A percentile compares a stretch with the other conserved stretches of the same genome.
Evolutionary conservation across 257 asterid species (phyloP).

Genomic region (Fraxinus cuspidata): DNA sequence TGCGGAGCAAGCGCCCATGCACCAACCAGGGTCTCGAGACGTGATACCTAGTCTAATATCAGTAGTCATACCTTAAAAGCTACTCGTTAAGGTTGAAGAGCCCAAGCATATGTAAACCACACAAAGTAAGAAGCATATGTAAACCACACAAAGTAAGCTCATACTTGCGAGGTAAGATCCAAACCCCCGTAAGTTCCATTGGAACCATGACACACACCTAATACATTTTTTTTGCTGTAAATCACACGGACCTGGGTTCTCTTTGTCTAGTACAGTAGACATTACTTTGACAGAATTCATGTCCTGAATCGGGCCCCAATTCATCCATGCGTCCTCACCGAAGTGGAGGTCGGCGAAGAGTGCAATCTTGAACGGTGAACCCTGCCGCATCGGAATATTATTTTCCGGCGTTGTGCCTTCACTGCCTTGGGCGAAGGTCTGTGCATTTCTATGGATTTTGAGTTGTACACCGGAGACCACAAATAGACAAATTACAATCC

Average conservation of each 20-base stretch:
- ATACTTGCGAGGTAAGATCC: too few relatives aligned
- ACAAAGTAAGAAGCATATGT: too few relatives aligned
- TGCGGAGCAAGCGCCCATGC: too few relatives aligned
- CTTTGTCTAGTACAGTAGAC: conserved; percentile 66
- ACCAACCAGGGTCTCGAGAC: too few relatives aligned
- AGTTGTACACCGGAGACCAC: conserved; percentile 24
- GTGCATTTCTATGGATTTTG: background rate
- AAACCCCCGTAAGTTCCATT: too few relatives aligned
- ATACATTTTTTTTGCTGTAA: background rate
- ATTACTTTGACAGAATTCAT: conserved; percentile 54
- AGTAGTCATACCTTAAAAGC: too few relatives aligned
- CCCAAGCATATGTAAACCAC: too few relatives aligned
- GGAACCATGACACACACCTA: too few relatives aligned
- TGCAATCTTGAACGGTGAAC: conserved; percentile 64
- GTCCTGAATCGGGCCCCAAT: conserved; percentile 87
- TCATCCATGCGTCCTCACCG: conserved; percentile 84
- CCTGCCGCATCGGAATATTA: conserved; percentile 43
- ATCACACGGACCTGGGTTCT: conserved; percentile 57
- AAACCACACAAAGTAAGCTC: too few relatives aligned
- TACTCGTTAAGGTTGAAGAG: too few relatives aligned
- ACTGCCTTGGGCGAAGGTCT: conserved; percentile 2
- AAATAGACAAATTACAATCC: background rate
- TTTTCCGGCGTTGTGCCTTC: conserved; percentile 26
- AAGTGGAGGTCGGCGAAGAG: conserved; percentile 90
- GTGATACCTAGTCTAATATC: too few relatives aligned